Evolutionary conservation across 2,329 filamentous ascomycete genomes (phyloP), one percentile per base, ranked within the genome.

Genomic region (Paraphaeosphaeria minitans): DNA sequence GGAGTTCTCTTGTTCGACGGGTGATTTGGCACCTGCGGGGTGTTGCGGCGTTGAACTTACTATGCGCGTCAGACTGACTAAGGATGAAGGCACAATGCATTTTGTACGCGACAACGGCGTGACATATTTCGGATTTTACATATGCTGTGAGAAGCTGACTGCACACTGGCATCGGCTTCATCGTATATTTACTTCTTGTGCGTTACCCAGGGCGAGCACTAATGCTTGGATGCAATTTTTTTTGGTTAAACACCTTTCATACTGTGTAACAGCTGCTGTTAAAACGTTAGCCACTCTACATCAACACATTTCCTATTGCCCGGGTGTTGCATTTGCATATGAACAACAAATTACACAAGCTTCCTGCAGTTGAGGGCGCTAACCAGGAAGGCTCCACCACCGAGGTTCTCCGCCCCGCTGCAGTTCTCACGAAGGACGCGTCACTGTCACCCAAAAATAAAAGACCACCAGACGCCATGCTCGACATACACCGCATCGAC

Each of bases 401-500:
- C 21, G 19, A 24, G 16, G 21, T 19, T 35, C 33, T 33, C 47
- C 47, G 29, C 33, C 29, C 33, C 47, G 33, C 29, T 33, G 21
- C 47, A 50, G 22, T 22, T 27, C 22, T 22, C 29, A 31, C 6
- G 29, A 31, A 46, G 14, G 22, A 46, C 43, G 43, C 43, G 43
- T 29, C 16, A 27, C 43, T 43, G n/a, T n/a, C n/a, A n/a, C 41
- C 41, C 10, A 31, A 12, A 13, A 29, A 13, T 1, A 27, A 13
- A 29, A 29, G 4, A n/a, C n/a, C 50, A 53, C 24, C 31, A 47
- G 37, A 43, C 64, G 41, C 54, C 41, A 77, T 77, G 75, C 70
- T 78, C 57, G 72, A 74, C 50, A 70, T 77, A 35, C 66, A 71
- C 53, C 70, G 73, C 14, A 66, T 73, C 19, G 69, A 75, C 9